phyloP scores from a whole-genome alignment of 2,329 filamentous ascomycete genomes.

The Aspergillus transmontanensis region DNA sequence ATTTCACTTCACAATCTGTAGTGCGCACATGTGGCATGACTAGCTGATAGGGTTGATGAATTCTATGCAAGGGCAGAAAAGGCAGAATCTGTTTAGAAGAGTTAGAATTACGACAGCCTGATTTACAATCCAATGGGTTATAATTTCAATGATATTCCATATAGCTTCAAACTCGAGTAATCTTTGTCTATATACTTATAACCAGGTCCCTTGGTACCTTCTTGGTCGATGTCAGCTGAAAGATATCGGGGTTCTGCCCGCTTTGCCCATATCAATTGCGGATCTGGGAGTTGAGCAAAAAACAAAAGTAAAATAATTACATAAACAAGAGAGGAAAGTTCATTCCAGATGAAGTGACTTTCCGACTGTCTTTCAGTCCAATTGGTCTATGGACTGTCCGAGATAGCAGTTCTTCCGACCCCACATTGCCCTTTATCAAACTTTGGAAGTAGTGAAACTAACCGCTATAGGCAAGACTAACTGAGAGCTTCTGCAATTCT shows the following conservation, averaged over 20 bases:
- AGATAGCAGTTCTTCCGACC: neutral
- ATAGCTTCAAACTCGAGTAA: neutral
- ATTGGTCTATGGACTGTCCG: neutral
- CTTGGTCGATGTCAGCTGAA: neutral
- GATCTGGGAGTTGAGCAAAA: neutral
- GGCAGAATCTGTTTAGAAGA: conserved; percentile 4
- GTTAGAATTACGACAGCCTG: conserved; percentile 1
- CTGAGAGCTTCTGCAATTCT: neutral
- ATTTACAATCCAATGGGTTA: neutral
- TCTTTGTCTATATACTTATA: neutral
- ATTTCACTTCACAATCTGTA: conserved; percentile 30
- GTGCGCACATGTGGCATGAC: conserved; percentile 36
- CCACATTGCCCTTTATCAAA: neutral
- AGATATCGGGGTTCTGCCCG: neutral
- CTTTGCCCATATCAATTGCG: too few species aligned
- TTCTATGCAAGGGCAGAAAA: conserved; percentile 16
- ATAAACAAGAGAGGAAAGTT: neutral
- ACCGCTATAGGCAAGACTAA: neutral
- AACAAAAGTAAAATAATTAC: neutral
- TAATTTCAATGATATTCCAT: neutral
- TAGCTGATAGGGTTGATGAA: conserved; percentile 31
- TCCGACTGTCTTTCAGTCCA: neutral
- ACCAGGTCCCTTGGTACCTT: neutral
- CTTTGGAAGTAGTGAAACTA: neutral
- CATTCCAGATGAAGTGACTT: neutral